A percentile compares a stretch with the other conserved stretches of the same genome.
Evolutionary conservation across 345 rosid genomes (phyloP).

Genomic region (Populus simonii): DNA sequence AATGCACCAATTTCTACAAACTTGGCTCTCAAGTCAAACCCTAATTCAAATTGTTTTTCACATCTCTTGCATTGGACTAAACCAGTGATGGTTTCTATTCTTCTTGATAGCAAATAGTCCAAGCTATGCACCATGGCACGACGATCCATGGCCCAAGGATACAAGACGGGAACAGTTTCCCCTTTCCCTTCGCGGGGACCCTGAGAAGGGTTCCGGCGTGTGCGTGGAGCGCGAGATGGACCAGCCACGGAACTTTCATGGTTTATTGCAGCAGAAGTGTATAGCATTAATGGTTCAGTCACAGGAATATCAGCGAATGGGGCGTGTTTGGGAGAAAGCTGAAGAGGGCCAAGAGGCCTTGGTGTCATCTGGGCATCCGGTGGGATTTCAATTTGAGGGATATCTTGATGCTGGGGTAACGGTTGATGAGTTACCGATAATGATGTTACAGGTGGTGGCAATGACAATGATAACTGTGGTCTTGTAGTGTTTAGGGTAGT

Average conservation of each 20-base stretch:
- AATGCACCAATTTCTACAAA: conserved; percentile 41
- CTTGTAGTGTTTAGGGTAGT: background rate
- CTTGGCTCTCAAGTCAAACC: conserved; percentile 49
- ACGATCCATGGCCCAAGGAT: conserved; percentile 60
- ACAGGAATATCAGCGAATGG: background rate
- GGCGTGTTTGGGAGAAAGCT: conserved; percentile 9
- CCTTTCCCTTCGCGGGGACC: conserved; percentile 25
- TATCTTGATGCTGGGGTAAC: background rate
- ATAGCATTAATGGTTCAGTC: background rate
- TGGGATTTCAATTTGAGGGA: background rate
- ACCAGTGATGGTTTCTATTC: conserved; percentile 40
- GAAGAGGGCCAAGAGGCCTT: background rate
- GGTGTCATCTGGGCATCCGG: background rate
- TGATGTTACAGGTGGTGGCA: background rate
- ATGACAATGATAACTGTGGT: background rate
- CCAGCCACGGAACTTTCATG: background rate
- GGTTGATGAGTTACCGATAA: background rate
- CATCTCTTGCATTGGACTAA: conserved; percentile 69
- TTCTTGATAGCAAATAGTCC: conserved; percentile 32
- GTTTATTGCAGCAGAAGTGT: background rate
- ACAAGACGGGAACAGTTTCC: conserved; percentile 44
- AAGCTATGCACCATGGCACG: conserved; percentile 51
- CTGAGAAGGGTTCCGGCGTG: conserved; percentile 27
- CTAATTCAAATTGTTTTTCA: conserved; percentile 40
- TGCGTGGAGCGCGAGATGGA: conserved; percentile 6